Base-by-base conservation (phyloP, 495 filamentous ascomycete species). In the Trichoderma orchidacearum region DNA sequence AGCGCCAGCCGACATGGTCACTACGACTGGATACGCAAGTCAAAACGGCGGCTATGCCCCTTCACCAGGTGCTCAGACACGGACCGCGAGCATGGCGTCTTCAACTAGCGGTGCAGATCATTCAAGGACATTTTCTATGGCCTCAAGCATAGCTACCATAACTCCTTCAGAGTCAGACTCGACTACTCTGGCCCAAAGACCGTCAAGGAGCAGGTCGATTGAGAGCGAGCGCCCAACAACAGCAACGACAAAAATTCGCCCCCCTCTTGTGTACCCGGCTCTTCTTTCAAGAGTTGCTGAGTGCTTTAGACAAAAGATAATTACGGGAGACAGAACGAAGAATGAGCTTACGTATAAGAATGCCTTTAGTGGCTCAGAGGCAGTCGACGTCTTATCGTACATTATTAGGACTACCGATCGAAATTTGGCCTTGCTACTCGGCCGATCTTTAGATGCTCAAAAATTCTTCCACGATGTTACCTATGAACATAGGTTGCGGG, bases 391-490 rank as follows among this genome's bases (percentile, higher is more conserved):
- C 60, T 89, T 99, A 53, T 83, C 85, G 2, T 89, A 87, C 63
- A 97, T 97, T 62, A 96, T 97, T 66, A 86, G 92, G 68, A 99
- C 94, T 0, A 95, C 85, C 11, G 94, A 99, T 69, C 83, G 94
- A 53, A 99, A 96, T 64, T 74, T 99, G 60, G 93, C 94, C 36
- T 73, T 99, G 56, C 81, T 99, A 11, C 70, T 99, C n/a, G 94
- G 94, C 48, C 80, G 94, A 60, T 88, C 90, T 56, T 73, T 99
- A 45, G 94, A 99, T 73, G 94, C 94, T 38, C 94, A 99, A 70
- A 99, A 97, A 68, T 96, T 97, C 69, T 99, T 99, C 67, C 94
- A 97, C 68, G 94, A 99, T 80, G 94, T 97, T 36, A 96, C 91
- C 3, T 99, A 99, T 68, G 91, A 95, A 59, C 94, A 99, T 66